A percentile compares a stretch with the other conserved stretches of the same genome.
These are phyloP conservation scores for Lactarius akahatsu DNA, from an alignment of 768 basidiomycete genomes.

Conservation along the genomic window DNA sequence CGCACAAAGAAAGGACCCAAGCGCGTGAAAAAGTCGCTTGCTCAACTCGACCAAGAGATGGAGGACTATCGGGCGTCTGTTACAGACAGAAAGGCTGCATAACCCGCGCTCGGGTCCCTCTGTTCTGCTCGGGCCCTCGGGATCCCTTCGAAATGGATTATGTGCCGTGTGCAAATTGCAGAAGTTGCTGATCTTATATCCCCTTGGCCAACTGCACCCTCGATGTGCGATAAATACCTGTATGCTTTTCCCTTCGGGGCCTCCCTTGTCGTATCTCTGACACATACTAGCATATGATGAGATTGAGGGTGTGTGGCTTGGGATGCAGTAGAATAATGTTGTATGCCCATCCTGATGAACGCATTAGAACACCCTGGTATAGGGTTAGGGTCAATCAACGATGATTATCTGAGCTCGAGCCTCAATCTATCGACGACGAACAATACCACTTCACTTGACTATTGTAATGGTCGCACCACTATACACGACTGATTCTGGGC, in stretches of 20 bases:
- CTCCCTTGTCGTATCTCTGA: constrained; percentile 9
- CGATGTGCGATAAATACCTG: constrained; percentile 2
- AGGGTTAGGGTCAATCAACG: constrained; percentile 16
- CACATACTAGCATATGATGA: neutral
- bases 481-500: constrained; percentile 87
- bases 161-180: constrained; percentile 11
- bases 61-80: constrained; percentile 63
- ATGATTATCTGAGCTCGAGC: neutral
- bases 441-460: neutral
- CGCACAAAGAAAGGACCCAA: constrained; percentile 73
- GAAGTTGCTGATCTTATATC: constrained; percentile 9
- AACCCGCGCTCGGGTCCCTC: constrained; percentile 2
- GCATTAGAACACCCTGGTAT: constrained; percentile 5
- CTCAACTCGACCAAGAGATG: constrained; percentile 76
- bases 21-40: constrained; percentile 66
- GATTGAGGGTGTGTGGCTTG: constrained; percentile 4
- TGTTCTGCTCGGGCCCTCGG: constrained; percentile 2
- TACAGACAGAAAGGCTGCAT: constrained; percentile 9
- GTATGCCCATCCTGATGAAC: neutral
- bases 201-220: constrained; percentile 4
- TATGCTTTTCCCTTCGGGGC: constrained; percentile 1
- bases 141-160: neutral
- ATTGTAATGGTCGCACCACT: constrained; percentile 84
- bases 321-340: constrained; percentile 15
- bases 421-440: neutral